Evolutionary conservation across 208 protist species (phyloP).

Genomic region (Leishmania amazonensis): DNA sequence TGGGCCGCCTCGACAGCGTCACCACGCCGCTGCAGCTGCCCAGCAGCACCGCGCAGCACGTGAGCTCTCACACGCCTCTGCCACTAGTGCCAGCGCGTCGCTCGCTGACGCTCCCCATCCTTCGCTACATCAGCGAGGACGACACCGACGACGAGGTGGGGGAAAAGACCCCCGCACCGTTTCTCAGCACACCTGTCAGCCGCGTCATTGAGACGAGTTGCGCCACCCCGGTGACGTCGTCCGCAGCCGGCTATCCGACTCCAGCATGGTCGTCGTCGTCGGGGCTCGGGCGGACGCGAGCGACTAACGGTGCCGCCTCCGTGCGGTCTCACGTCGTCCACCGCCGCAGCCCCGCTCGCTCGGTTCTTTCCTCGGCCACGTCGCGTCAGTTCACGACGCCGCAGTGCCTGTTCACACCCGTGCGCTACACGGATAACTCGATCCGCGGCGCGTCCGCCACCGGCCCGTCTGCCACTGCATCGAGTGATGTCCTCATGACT

Average conservation of each 20-base stretch:
- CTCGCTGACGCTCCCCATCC: background rate
- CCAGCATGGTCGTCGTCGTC: background rate
- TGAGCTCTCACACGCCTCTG: background rate
- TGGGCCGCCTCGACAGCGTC: background rate
- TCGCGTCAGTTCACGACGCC: conserved; percentile 5
- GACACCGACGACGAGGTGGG: background rate
- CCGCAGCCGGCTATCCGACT: background rate
- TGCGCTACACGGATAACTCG: conserved; percentile 26
- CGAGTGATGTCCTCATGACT: background rate
- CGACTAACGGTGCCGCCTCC: background rate
- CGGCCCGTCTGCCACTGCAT: background rate
- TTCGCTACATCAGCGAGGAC: background rate
- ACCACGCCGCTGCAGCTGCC: conserved; percentile 4
- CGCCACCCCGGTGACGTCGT: background rate
- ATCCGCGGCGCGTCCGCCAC: conserved; percentile 9
- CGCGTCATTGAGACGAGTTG: background rate
- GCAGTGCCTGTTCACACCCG: conserved; percentile 18
- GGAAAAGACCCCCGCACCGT: background rate
- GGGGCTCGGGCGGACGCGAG: too few species aligned
- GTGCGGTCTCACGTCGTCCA: background rate
- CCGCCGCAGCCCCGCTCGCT: background rate
- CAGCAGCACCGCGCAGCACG: background rate
- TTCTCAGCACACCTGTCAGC: background rate
- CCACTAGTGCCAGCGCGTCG: background rate
- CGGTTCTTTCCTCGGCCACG: background rate